Evolutionary conservation across 345 rosid genomes (phyloP).

Genomic region (Aquilaria malaccensis): DNA sequence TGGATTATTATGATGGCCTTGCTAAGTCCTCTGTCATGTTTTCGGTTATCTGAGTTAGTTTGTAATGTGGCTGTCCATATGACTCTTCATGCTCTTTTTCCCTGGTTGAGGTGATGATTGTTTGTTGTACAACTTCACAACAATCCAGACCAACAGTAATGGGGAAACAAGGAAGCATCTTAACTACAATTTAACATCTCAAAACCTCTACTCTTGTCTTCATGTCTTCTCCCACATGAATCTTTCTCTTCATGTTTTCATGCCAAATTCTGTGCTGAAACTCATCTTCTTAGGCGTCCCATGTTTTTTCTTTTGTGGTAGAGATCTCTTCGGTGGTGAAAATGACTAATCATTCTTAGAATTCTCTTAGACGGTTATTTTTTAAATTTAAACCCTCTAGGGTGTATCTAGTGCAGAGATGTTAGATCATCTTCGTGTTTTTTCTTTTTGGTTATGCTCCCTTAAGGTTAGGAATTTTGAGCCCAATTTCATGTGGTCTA

Average conservation of each 20-base stretch:
- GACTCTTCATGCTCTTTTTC: slow-evolving; percentile 11
- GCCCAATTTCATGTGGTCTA: neutral
- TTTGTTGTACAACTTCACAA: slow-evolving; percentile 21
- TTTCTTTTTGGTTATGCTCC: too few relatives aligned
- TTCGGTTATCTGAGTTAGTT: slow-evolving; percentile 16
- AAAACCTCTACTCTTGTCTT: neutral
- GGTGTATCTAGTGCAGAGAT: too few relatives aligned
- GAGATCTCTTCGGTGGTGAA: too few relatives aligned
- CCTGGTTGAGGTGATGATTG: slow-evolving; percentile 12
- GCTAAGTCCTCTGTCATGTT: slow-evolving; percentile 20
- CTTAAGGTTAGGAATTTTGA: neutral
- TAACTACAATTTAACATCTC: neutral
- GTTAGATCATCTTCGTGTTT: too few relatives aligned
- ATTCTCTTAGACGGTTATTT: too few relatives aligned
- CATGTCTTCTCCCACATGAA: neutral
- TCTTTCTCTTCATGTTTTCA: neutral
- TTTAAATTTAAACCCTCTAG: too few relatives aligned
- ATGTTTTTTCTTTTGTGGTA: neutral
- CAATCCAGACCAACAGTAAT: slow-evolving; percentile 15
- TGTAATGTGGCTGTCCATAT: slow-evolving; percentile 16
- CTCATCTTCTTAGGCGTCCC: neutral
- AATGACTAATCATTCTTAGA: too few relatives aligned
- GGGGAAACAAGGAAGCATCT: slow-evolving; percentile 13
- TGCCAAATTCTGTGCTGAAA: neutral
- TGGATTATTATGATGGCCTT: slow-evolving; percentile 17